Percentiles rank a stretch among this genome's conserved stretches.
These are phyloP conservation scores for Rubroboletus satanas DNA, from an alignment of 768 basidiomycete species.

Conservation along the genomic window DNA sequence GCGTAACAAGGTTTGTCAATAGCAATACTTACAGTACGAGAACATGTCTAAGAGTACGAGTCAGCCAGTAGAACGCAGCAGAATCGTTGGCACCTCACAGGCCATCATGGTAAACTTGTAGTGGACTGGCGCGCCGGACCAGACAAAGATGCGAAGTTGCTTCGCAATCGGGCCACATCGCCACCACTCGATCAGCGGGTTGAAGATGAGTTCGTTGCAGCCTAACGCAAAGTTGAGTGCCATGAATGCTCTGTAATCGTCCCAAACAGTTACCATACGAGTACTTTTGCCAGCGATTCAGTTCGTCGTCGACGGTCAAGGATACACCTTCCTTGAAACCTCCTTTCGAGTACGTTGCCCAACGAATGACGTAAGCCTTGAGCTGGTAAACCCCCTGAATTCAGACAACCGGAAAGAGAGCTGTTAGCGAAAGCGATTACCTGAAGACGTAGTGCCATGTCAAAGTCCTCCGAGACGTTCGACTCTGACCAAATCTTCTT, in stretches of 20 bases:
- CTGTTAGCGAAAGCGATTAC: conserved; percentile 14
- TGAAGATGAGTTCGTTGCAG: conserved; percentile 67
- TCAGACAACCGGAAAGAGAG: conserved; percentile 59
- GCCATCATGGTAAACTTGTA: conserved; percentile 70
- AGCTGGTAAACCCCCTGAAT: conserved; percentile 23
- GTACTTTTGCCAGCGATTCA: conserved; percentile 93
- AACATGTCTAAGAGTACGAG: conserved; percentile 39
- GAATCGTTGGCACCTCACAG: conserved; percentile 32
- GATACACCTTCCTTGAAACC: conserved; percentile 93
- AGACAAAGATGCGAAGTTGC: conserved; percentile 71
- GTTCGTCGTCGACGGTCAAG: conserved; percentile 83
- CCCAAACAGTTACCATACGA: conserved; percentile 54
- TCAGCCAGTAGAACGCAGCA: neutral
- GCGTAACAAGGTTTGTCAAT: neutral
- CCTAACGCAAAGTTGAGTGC: conserved; percentile 30
- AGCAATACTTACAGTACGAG: conserved; percentile 42
- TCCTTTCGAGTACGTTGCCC: conserved; percentile 84
- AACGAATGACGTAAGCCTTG: conserved; percentile 32
- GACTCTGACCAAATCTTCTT: conserved; percentile 70
- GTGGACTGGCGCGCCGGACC: conserved; percentile 73
- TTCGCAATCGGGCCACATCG: conserved; percentile 75
- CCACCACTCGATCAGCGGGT: conserved; percentile 80
- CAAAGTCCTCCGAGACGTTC: conserved; percentile 67
- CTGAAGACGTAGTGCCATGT: conserved; percentile 62
- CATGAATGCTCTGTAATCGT: neutral